Percentiles rank a stretch among this genome's conserved stretches.
Conservation (phyloP, 495 filamentous ascomycete species). For the Podospora sp. region DNA sequence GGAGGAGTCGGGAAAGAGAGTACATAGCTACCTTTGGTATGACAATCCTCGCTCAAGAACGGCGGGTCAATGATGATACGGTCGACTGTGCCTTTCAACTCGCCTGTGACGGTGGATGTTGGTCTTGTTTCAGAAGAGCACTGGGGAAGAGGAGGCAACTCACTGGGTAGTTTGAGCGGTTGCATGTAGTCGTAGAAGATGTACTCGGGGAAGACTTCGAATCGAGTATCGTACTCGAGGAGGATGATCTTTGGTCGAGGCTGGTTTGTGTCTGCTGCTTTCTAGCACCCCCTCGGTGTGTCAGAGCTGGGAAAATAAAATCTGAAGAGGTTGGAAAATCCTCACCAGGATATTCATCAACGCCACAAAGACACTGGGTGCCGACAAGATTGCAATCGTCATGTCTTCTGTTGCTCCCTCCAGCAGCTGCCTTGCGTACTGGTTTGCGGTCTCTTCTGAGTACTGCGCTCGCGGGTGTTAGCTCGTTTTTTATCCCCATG, state of each 20-base stretch:
- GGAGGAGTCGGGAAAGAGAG: neutral
- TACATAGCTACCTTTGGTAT: constrained; percentile 73
- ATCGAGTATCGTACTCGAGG: constrained; percentile 72
- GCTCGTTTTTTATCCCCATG: neutral
- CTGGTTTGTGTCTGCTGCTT: constrained; percentile 29
- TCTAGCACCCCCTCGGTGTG: neutral
- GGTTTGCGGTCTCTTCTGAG: constrained; percentile 65
- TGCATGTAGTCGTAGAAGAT: constrained; percentile 70
- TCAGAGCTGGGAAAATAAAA: neutral
- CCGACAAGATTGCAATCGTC: constrained; percentile 68
- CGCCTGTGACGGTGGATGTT: constrained; percentile 27
- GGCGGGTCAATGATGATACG: constrained; percentile 75
- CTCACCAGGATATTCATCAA: constrained; percentile 67
- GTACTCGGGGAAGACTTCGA: constrained; percentile 71
- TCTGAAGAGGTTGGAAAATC: too few species aligned
- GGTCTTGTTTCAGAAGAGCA: neutral
- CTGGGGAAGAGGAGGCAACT: constrained; percentile 24
- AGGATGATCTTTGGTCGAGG: constrained; percentile 57
- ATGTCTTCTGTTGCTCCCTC: constrained; percentile 54
- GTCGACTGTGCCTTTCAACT: constrained; percentile 66
- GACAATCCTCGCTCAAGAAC: constrained; percentile 77
- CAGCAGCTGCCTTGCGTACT: constrained; percentile 64
- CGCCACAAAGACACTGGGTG: constrained; percentile 75
- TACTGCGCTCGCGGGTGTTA: constrained; percentile 51
- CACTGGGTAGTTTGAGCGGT: constrained; percentile 64